Evolutionary conservation across 2,329 filamentous ascomycete genomes (phyloP), one percentile per base, ranked within the genome.

Genomic region (Neopestalotiopsis sp.): DNA sequence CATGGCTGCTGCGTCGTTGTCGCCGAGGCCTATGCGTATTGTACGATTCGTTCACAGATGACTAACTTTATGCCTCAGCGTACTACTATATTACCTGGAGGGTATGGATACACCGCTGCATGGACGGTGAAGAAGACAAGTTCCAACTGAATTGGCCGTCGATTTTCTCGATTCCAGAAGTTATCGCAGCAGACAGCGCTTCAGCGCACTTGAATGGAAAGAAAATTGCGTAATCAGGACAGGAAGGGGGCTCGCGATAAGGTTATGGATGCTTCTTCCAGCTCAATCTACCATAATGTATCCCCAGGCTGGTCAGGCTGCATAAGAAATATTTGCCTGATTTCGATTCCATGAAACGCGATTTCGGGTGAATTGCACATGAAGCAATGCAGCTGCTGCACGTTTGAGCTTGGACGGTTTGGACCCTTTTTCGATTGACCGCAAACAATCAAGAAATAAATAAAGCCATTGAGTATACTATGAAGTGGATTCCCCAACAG

Each of bases 41-140:
- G 3, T 13, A 17, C 14, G 30, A 49, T 14, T 9, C 3, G 20
- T 28, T n/a, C 14, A 30, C 13, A 14, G 20, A 17, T 20, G 6
- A 13, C 63, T 66, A 28, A 66, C 42, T n/a, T 12, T 9, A 17
- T 57, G 13, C 5, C 13, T 20, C 30, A 78, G 93, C 93, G 17
- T 97, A 97, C 79, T 92, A 91, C 76, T 94, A 95, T 77, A 94
- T 97, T 73, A 84, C 90, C 14, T 97, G 94, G 93, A 91, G 93
- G 3, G 90, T 95, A 32, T 95, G 93, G 91, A 85, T 96, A 20
- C 88, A 93, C 56, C 90, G 92, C 71, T 94, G 92, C 74, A 82
- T 96, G 64, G 93, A 94, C 71, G 89, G 90, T 3, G 86, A 86
- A 61, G 92, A 94, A 75, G 88, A 92, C 57, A 89, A 94, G 76